Percentiles rank a stretch among this genome's conserved stretches.
These are phyloP conservation scores for Diaporthe nobilis DNA, from an alignment of 2,329 filamentous ascomycete species.

Conservation along the genomic window DNA sequence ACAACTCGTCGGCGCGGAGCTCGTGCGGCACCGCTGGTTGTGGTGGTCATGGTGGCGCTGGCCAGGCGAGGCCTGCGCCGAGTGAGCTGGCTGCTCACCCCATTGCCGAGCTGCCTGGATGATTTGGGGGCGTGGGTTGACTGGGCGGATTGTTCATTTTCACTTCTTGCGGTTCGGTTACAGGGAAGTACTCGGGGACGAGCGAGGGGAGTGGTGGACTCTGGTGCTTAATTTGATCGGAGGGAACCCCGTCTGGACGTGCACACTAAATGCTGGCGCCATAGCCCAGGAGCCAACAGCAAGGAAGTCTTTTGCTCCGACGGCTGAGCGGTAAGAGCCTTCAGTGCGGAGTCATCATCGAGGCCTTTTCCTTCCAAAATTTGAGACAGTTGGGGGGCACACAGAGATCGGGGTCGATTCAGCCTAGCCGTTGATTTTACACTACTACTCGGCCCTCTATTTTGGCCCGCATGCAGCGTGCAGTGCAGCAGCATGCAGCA, in stretches of 20 bases:
- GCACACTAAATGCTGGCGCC: not conserved
- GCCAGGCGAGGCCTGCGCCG: not conserved
- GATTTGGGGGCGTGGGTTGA: not conserved
- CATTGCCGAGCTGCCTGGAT: conserved; percentile 39
- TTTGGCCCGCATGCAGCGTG: conserved; percentile 1
- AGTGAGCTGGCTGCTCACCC: conserved; percentile 32
- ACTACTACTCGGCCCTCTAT: not conserved
- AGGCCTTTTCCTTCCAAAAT: no score
- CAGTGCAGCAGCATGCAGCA: not conserved
- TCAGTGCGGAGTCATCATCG: not conserved
- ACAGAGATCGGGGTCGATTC: not conserved
- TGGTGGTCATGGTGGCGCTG: not conserved
- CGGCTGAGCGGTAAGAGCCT: not conserved
- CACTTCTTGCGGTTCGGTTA: not conserved
- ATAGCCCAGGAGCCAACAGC: not conserved
- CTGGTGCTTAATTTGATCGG: not conserved
- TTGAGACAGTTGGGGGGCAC: not conserved
- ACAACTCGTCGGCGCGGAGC: conserved; percentile 12
- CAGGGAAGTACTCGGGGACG: not conserved
- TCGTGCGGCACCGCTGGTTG: not conserved
- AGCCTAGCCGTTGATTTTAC: not conserved
- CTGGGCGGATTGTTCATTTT: not conserved
- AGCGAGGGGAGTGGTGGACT: no score
- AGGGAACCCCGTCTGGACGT: not conserved
- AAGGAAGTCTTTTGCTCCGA: not conserved